Conservation (phyloP, 1,284 basidiomycete species). For the Cystobasidium slooffiae region DNA sequence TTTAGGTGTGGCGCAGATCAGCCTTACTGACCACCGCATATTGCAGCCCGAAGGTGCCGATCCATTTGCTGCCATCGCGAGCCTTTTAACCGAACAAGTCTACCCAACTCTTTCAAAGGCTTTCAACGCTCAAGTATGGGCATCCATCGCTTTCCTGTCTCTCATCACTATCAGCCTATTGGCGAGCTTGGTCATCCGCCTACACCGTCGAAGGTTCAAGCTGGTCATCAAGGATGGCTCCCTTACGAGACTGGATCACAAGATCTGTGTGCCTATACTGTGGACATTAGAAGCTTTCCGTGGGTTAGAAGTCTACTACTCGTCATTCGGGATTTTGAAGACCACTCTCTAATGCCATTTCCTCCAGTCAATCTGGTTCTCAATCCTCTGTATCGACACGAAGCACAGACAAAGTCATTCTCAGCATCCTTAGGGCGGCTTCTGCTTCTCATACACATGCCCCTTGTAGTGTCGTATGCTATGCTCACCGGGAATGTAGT, state of each 20-base stretch:
- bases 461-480: slow-evolving; percentile 20
- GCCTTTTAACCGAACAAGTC: background rate
- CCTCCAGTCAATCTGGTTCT: no score
- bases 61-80: background rate
- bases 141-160: background rate
- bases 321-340: no score
- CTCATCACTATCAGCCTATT: background rate
- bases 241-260: slow-evolving; percentile 13
- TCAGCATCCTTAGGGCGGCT: slow-evolving; percentile 6
- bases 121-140: background rate
- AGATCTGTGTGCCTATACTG: slow-evolving; percentile 10
- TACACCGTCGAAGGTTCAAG: background rate
- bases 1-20: no score
- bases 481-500: slow-evolving; percentile 6
- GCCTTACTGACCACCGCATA: background rate
- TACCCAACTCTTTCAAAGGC: background rate
- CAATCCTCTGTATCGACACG: background rate
- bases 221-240: slow-evolving; percentile 16
- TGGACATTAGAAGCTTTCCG: slow-evolving; percentile 6
- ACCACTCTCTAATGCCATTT: no score
- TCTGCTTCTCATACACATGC: slow-evolving; percentile 7
- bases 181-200: slow-evolving; percentile 2
- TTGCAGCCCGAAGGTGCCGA: slow-evolving; percentile 21
- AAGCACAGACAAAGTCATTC: background rate
- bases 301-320: no score